phyloP scores from a whole-genome alignment of 441 rosid genomes.

The Populus trichocarpa region DNA sequence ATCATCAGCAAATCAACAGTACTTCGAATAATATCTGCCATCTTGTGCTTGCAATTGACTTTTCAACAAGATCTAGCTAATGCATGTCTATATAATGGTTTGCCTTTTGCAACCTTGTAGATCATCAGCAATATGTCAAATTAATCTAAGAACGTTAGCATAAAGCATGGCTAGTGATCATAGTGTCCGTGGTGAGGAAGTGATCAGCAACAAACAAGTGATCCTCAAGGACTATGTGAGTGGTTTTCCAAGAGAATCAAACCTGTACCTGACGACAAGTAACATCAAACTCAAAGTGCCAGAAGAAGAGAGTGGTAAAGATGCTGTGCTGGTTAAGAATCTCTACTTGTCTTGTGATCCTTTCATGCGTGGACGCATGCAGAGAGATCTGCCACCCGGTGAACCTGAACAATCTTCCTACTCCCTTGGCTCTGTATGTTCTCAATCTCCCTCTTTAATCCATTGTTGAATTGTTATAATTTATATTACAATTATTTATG shows the following conservation, averaged over 20 bases:
- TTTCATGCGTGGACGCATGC: too few species aligned
- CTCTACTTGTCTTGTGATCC: too few species aligned
- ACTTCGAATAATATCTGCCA: too few species aligned
- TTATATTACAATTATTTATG: too few species aligned
- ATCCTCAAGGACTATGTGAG: neutral
- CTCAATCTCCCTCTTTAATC: too few species aligned
- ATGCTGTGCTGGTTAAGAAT: too few species aligned
- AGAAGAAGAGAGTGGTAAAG: neutral
- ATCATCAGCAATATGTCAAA: neutral
- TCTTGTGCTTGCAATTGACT: neutral
- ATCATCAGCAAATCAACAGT: neutral
- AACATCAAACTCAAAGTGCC: neutral
- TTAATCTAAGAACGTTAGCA: too few species aligned
- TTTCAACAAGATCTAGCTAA: neutral
- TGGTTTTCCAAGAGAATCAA: neutral
- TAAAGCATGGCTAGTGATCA: neutral
- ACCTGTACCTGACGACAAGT: constrained; percentile 6
- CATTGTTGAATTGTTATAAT: too few species aligned
- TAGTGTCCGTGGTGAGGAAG: neutral
- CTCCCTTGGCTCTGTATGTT: too few species aligned
- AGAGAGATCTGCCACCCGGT: too few species aligned
- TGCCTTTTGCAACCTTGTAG: neutral
- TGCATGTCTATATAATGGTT: neutral
- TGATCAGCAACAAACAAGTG: neutral
- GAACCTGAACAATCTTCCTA: too few species aligned